Evolutionary conservation across 306 rosid genomes (phyloP), one percentile per base, ranked within the genome.

Genomic region (Lagenaria siceraria): DNA sequence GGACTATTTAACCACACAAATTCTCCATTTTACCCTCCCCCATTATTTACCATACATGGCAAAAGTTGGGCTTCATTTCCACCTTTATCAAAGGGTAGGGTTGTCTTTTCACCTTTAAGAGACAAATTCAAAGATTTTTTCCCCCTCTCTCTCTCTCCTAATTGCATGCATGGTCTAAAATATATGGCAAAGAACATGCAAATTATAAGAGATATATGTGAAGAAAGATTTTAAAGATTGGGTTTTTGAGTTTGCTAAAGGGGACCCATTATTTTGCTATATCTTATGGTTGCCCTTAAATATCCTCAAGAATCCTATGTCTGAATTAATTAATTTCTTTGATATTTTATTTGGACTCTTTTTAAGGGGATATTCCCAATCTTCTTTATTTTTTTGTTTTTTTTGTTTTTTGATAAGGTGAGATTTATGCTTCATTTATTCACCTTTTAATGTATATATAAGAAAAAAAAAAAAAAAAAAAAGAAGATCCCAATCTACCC

Each of bases 221-320:
- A 71, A 46, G 53, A 43, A 48, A 25, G 42, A 48, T 46, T 46
- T 71, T 1, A 3, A 71, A 71, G 76, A 29, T 18, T 64, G 35
- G 15, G 18, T 25, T 63, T 31, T 61, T 63, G 70, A 8, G 71
- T 64, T 64, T 64, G 71, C 71, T 4, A 38, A 66, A 66, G 15
- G 74, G 89, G 91, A 83, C 88, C 88, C 86, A 82, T 46, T 12
- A 46, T 46, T 83, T 80, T 74, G 7, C n/a, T 8, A 46, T 43
- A n/a, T 43, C 35, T 43, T 38, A 14, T 63, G 74, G 77, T 81
- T 77, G 21, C 65, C 69, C 81, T 77, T 79, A 10, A 35, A 35
- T 21, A 69, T 80, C 33, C 49, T 49, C 68, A n/a, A 61, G 91
- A 84, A 87, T 87, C 91, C 94, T 66, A 87, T 87, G 90, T 84